phyloP scores from a whole-genome alignment of 106 monocot species.

The Allium sativum region DNA sequence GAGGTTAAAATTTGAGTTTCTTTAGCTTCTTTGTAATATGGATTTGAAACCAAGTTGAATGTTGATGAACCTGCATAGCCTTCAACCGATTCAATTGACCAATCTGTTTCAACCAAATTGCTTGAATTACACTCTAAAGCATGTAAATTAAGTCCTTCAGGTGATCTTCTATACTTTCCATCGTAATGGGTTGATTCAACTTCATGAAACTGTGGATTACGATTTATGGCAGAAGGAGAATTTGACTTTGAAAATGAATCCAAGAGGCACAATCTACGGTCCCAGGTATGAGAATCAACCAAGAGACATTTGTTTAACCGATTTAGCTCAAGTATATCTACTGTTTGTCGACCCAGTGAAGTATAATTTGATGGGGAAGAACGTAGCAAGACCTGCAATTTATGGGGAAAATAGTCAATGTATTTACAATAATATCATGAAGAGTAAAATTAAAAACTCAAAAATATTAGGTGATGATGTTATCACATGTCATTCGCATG shows the following conservation, averaged over 20 bases:
- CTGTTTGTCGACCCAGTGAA: background rate
- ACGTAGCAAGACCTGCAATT: slow-evolving; percentile 24
- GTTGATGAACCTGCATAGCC: background rate
- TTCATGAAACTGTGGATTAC: slow-evolving; percentile 17
- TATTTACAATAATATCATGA: no score
- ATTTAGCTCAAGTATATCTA: slow-evolving; percentile 71
- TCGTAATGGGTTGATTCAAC: background rate
- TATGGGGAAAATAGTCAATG: background rate
- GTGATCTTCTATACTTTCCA: slow-evolving; percentile 3
- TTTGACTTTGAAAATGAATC: slow-evolving; percentile 44
- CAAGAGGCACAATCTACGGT: slow-evolving; percentile 42
- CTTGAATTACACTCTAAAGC: slow-evolving; percentile 26
- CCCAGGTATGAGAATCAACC: slow-evolving; percentile 72
- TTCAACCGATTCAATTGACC: slow-evolving; percentile 2
- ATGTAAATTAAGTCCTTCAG: slow-evolving; percentile 6
- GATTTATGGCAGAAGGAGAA: slow-evolving; percentile 11
- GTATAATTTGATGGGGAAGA: background rate
- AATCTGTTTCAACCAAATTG: slow-evolving; percentile 22
- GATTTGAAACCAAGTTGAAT: background rate
- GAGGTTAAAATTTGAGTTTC: background rate
- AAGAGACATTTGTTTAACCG: slow-evolving; percentile 45
- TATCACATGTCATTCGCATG: no score
- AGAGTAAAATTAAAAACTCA: background rate
- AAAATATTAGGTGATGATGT: no score
- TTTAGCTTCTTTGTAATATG: background rate